phyloP scores from a whole-genome alignment of 2,329 filamentous ascomycete genomes.

The Monosporascus cannonballus region DNA sequence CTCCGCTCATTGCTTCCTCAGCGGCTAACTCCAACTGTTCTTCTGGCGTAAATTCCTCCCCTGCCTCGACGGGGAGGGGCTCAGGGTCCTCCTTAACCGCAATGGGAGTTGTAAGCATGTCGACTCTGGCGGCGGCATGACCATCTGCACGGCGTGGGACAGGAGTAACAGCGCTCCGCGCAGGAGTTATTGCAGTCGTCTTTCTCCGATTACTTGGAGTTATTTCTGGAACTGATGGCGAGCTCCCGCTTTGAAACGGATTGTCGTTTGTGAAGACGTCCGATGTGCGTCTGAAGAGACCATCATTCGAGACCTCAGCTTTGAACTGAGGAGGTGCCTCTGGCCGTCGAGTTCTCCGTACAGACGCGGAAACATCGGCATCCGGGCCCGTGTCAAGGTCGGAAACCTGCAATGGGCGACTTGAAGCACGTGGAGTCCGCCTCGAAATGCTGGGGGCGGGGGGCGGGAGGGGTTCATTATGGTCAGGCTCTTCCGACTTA shows the following conservation, averaged over 20 bases:
- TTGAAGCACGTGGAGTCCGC: slow-evolving; percentile 47
- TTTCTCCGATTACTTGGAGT: slow-evolving; percentile 44
- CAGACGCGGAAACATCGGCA: slow-evolving; percentile 28
- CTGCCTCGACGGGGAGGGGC: slow-evolving; percentile 50
- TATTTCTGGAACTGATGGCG: slow-evolving; percentile 49
- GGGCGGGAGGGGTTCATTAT: slow-evolving; percentile 26
- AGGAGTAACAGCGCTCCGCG: slow-evolving; percentile 34
- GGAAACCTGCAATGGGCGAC: slow-evolving; percentile 45
- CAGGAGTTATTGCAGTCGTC: slow-evolving; percentile 35
- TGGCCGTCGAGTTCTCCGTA: slow-evolving; percentile 30
- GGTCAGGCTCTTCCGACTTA: slow-evolving; percentile 46
- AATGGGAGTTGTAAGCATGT: slow-evolving; percentile 44
- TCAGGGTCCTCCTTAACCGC: slow-evolving; percentile 28
- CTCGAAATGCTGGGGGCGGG: slow-evolving; percentile 45
- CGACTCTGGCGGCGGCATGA: slow-evolving; percentile 46
- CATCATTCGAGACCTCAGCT: slow-evolving; percentile 46
- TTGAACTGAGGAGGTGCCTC: slow-evolving; percentile 43
- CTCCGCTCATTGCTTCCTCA: slow-evolving; percentile 54
- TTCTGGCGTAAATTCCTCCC: slow-evolving; percentile 92
- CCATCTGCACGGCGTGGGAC: slow-evolving; percentile 39
- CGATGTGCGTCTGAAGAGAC: slow-evolving; percentile 32
- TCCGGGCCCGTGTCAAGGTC: slow-evolving; percentile 46
- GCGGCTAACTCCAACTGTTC: slow-evolving; percentile 75
- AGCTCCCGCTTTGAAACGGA: slow-evolving; percentile 84
- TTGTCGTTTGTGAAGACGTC: slow-evolving; percentile 81